A percentile compares a stretch with the other conserved stretches of the same genome.
Evolutionary conservation across 768 basidiomycete species (phyloP).

Genomic region (Termitomyces sp.): DNA sequence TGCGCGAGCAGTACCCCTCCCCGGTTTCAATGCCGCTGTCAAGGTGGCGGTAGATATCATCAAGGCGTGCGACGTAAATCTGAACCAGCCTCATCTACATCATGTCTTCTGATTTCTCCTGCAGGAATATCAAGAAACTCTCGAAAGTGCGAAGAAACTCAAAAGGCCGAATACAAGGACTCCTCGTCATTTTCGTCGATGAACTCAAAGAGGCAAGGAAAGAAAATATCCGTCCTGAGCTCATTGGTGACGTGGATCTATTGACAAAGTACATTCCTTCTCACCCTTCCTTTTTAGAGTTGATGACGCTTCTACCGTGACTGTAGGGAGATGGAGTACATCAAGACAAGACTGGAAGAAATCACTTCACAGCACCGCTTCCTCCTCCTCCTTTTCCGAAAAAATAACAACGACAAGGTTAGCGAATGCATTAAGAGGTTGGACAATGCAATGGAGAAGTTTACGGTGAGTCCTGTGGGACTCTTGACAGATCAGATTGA

Average conservation of each 20-base stretch:
- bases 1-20: constrained; percentile 2
- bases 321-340: background rate
- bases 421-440: background rate
- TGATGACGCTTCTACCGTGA: too few relatives aligned
- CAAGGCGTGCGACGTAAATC: constrained; percentile 1
- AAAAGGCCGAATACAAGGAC: background rate
- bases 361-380: background rate
- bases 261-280: background rate
- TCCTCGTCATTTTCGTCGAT: background rate
- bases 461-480: background rate
- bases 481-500: background rate
- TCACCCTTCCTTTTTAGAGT: background rate
- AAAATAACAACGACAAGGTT: background rate
- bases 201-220: constrained; percentile 3
- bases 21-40: background rate
- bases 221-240: background rate
- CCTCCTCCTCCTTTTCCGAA: background rate
- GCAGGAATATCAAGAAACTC: background rate
- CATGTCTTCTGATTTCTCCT: background rate
- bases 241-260: background rate
- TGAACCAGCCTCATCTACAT: background rate
- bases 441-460: background rate
- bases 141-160: background rate
- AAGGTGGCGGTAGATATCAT: constrained; percentile 1
- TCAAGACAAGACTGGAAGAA: background rate